Evolutionary conservation across 2,329 filamentous ascomycete species (phyloP).

Genomic region (Phoma sp.): DNA sequence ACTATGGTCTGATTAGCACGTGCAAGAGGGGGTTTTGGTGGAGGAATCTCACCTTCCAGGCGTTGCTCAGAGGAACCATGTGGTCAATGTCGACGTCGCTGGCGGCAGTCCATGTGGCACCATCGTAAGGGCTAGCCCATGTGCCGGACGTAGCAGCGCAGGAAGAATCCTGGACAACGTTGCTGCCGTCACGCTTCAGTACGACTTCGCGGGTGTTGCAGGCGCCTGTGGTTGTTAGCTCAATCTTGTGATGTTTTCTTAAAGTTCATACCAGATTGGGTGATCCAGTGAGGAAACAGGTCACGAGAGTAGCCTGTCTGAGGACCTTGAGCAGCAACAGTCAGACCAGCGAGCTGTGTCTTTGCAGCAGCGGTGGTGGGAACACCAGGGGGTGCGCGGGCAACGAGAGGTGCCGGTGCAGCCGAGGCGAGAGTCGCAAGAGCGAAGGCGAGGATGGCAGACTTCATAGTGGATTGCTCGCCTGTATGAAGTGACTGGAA

Average conservation of each 20-base stretch:
- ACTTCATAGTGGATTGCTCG: constrained; percentile 37
- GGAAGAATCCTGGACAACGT: constrained; percentile 64
- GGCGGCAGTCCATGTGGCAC: constrained; percentile 71
- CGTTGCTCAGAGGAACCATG: constrained; percentile 80
- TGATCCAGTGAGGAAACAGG: constrained; percentile 76
- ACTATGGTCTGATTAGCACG: constrained; percentile 53
- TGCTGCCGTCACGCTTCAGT: constrained; percentile 74
- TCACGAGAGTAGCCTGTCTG: constrained; percentile 69
- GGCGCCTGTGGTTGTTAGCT: constrained; percentile 25
- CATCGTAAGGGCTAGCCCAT: constrained; percentile 79
- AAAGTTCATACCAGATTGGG: constrained; percentile 49
- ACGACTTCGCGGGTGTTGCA: constrained; percentile 80
- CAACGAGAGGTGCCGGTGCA: constrained; percentile 39
- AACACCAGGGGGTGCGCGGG: constrained; percentile 65
- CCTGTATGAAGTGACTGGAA: background rate
- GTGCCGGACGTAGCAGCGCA: constrained; percentile 71
- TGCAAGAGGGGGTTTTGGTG: background rate
- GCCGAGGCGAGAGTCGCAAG: constrained; percentile 35
- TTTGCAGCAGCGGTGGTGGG: constrained; percentile 66
- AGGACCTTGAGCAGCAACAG: constrained; percentile 63
- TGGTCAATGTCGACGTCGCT: constrained; percentile 83
- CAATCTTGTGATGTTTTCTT: background rate
- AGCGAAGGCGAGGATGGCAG: constrained; percentile 34
- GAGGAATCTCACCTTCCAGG: constrained; percentile 66
- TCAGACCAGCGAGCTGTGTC: constrained; percentile 65